Conservation (phyloP, 2,329 filamentous ascomycete species). For the Cytospora leucostoma region DNA sequence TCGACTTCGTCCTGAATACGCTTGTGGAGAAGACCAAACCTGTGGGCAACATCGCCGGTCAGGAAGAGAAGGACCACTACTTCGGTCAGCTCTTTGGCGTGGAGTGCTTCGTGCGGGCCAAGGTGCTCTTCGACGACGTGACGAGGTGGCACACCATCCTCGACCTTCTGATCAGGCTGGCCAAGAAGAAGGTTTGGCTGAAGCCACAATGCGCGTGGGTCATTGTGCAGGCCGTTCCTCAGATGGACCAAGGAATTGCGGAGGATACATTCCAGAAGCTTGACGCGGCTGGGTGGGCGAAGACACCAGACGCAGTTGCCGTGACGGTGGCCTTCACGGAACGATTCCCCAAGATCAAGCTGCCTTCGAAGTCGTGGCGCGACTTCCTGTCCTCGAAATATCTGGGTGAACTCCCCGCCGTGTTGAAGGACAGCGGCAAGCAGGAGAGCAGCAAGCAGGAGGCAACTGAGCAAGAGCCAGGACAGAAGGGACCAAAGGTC, state of each 20-base stretch:
- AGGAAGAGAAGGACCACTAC: conserved; percentile 84
- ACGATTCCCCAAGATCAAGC: conserved; percentile 62
- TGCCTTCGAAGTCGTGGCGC: conserved; percentile 73
- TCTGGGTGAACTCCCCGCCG: conserved; percentile 67
- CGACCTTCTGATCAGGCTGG: conserved; percentile 70
- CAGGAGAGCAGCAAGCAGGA: conserved; percentile 49
- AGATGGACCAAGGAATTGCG: conserved; percentile 60
- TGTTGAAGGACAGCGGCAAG: conserved; percentile 74
- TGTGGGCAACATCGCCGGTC: conserved; percentile 54
- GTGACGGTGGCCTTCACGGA: conserved; percentile 77
- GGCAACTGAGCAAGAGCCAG: conserved; percentile 44
- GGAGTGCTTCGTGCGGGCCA: conserved; percentile 81
- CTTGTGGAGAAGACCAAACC: conserved; percentile 58
- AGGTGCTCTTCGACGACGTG: conserved; percentile 64
- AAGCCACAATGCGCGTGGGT: conserved; percentile 85
- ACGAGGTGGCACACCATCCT: conserved; percentile 69
- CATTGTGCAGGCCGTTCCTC: conserved; percentile 70
- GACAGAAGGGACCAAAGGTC: conserved; percentile 38
- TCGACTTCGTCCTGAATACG: conserved; percentile 56
- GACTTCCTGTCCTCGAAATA: conserved; percentile 74
- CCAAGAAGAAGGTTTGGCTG: conserved; percentile 84
- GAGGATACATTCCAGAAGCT: conserved; percentile 65
- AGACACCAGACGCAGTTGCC: conserved; percentile 85
- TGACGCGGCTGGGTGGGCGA: conserved; percentile 65
- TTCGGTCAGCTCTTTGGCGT: conserved; percentile 87